Percentiles rank a stretch among this genome's conserved stretches.
phyloP scores from a whole-genome alignment of 805 yeast genomes.

The Jamesozyma spencerorum region DNA sequence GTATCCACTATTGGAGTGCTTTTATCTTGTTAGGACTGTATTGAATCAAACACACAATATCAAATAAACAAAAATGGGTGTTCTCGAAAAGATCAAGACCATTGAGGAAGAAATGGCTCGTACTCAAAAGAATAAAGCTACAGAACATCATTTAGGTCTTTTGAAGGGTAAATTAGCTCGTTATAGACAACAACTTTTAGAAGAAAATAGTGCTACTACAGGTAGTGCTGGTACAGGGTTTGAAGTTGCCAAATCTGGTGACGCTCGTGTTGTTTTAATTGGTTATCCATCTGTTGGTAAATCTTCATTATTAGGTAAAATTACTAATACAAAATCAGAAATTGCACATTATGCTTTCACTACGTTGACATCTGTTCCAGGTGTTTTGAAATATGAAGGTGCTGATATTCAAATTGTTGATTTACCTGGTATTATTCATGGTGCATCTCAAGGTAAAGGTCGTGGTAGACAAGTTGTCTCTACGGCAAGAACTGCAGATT shows the following conservation, averaged over 20 bases:
- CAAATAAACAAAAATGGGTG: constrained; percentile 23
- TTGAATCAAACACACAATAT: too few species aligned
- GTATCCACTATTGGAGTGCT: too few species aligned
- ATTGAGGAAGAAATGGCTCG: constrained; percentile 90
- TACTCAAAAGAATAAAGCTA: constrained; percentile 95
- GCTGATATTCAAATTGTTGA: constrained; percentile 97
- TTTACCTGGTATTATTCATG: constrained; percentile 93
- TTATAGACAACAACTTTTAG: constrained; percentile 81
- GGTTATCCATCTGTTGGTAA: constrained; percentile 98
- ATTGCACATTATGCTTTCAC: constrained; percentile 94
- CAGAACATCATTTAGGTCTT: constrained; percentile 92
- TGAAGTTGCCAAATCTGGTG: constrained; percentile 92
- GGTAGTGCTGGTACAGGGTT: constrained; percentile 74
- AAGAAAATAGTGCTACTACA: constrained; percentile 67
- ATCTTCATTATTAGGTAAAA: constrained; percentile 78
- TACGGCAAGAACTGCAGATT: constrained; percentile 89
- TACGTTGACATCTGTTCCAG: constrained; percentile 92
- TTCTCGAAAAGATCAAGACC: constrained; percentile 66
- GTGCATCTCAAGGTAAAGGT: constrained; percentile 95
- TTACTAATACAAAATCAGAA: constrained; percentile 89
- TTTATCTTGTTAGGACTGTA: too few species aligned
- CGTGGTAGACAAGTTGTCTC: constrained; percentile 96
- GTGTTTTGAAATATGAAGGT: constrained; percentile 88
- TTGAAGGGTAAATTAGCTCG: constrained; percentile 91
- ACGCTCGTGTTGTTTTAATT: constrained; percentile 88